Percentiles rank a stretch among this genome's conserved stretches.
Evolutionary conservation across 495 filamentous ascomycete species (phyloP).

Genomic region (Pseudomonodictys pantanalensis): DNA sequence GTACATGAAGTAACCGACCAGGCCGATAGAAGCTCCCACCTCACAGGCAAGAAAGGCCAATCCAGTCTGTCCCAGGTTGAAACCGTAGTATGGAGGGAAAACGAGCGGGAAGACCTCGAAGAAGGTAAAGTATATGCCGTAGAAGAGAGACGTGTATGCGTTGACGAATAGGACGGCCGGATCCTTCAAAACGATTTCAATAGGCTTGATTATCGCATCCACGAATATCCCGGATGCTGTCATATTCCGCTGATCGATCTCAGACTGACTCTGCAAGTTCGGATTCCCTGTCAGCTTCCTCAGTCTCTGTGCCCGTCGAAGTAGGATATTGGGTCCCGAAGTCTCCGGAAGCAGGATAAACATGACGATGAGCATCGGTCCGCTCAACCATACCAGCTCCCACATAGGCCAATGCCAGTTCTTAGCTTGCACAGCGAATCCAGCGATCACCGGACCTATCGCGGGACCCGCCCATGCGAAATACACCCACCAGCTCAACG

Average conservation of each 20-base stretch:
- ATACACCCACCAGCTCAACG: constrained; percentile 50
- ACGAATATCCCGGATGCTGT: constrained; percentile 45
- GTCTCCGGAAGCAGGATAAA: constrained; percentile 57
- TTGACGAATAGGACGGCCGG: constrained; percentile 50
- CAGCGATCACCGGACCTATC: constrained; percentile 58
- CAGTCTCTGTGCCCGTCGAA: constrained; percentile 53
- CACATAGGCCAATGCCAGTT: constrained; percentile 41
- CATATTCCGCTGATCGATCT: constrained; percentile 45
- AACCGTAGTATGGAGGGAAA: constrained; percentile 63
- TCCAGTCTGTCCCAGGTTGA: constrained; percentile 58
- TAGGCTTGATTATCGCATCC: constrained; percentile 60
- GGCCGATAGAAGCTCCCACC: constrained; percentile 54
- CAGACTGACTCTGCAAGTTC: constrained; percentile 31
- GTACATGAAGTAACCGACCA: background rate
- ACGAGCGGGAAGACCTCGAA: constrained; percentile 59
- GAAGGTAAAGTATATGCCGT: constrained; percentile 50
- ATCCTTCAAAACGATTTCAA: constrained; percentile 49
- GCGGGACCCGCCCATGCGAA: constrained; percentile 45
- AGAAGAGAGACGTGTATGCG: background rate
- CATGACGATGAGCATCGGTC: constrained; percentile 46
- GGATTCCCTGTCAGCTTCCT: constrained; percentile 41
- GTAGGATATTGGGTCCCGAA: constrained; percentile 49
- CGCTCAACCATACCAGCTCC: constrained; percentile 48
- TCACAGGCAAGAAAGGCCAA: constrained; percentile 59
- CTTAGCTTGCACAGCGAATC: constrained; percentile 55